Evolutionary conservation across 768 basidiomycete genomes (phyloP).

Genomic region (Macrolepiota albuminosa): DNA sequence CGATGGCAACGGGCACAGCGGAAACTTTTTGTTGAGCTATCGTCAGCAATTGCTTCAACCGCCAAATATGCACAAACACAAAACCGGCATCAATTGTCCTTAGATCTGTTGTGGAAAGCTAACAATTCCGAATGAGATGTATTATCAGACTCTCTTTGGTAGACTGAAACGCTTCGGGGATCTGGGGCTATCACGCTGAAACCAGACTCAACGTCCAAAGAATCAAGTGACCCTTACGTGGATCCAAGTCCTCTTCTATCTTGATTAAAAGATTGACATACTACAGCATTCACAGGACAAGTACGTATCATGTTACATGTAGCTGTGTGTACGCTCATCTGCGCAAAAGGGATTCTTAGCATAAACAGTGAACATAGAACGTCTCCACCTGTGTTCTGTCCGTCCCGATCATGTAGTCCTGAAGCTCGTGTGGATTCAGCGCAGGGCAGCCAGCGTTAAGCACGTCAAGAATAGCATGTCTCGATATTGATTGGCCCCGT

Average conservation of each 20-base stretch:
- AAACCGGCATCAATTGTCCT: background rate
- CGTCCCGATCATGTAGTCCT: background rate
- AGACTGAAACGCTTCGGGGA: background rate
- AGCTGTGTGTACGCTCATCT: background rate
- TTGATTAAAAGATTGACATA: background rate
- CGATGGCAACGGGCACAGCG: slow-evolving; percentile 4
- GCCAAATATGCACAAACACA: slow-evolving; percentile 5
- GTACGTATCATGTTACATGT: background rate
- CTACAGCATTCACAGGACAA: background rate
- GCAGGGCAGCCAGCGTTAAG: background rate
- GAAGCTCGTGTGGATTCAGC: background rate
- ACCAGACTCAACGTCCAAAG: background rate
- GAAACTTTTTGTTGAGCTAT: slow-evolving; percentile 3
- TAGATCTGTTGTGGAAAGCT: background rate
- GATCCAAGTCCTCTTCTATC: background rate
- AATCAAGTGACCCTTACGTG: background rate
- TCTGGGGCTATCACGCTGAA: background rate
- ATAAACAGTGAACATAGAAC: background rate
- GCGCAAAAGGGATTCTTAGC: background rate
- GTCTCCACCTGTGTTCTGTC: background rate
- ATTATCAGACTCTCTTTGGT: background rate
- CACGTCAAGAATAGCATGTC: background rate
- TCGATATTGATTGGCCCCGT: background rate
- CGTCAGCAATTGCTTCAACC: background rate
- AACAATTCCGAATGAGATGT: background rate